Percentiles rank a stretch among this genome's conserved stretches.
phyloP scores from a whole-genome alignment of 176 grass and related monocot genomes.

The Raddia distichophylla region DNA sequence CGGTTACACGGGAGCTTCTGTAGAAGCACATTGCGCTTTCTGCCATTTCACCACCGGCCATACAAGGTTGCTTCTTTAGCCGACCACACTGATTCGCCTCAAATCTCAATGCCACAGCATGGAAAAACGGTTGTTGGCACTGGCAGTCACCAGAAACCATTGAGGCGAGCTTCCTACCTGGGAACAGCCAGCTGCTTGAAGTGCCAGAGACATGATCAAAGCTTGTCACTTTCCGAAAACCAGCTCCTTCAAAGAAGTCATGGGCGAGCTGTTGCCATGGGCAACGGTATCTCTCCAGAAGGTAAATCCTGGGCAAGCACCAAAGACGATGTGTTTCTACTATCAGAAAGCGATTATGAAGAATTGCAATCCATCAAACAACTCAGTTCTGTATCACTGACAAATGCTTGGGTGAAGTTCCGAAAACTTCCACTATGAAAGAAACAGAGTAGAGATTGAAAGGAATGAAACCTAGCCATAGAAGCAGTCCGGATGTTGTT shows the following conservation, averaged over 20 bases:
- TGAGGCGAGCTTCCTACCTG: slow-evolving; percentile 28
- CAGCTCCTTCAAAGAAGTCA: slow-evolving; percentile 77
- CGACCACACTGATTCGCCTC: slow-evolving; percentile 14
- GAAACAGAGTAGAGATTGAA: background rate
- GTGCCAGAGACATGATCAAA: background rate
- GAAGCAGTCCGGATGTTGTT: slow-evolving; percentile 62
- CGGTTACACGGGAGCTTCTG: slow-evolving; percentile 30
- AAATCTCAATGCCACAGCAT: slow-evolving; percentile 43
- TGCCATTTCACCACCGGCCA: slow-evolving; percentile 23
- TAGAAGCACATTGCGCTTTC: slow-evolving; percentile 39
- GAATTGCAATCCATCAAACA: background rate
- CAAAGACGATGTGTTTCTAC: background rate
- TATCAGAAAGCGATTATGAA: background rate
- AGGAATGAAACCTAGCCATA: slow-evolving; percentile 74
- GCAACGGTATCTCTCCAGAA: slow-evolving; percentile 75
- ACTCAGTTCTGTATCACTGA: background rate
- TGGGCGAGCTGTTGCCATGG: slow-evolving; percentile 69
- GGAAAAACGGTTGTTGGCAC: slow-evolving; percentile 12
- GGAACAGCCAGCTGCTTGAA: slow-evolving; percentile 38
- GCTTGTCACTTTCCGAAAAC: slow-evolving; percentile 54
- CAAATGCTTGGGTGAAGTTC: background rate
- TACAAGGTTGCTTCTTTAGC: background rate
- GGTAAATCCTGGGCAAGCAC: slow-evolving; percentile 62
- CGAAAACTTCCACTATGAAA: background rate
- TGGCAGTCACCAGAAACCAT: slow-evolving; percentile 25